Percentiles rank a stretch among this genome's conserved stretches.
Conservation (phyloP, 176 grass and related monocot genomes). For the Aechmea fasciata region DNA sequence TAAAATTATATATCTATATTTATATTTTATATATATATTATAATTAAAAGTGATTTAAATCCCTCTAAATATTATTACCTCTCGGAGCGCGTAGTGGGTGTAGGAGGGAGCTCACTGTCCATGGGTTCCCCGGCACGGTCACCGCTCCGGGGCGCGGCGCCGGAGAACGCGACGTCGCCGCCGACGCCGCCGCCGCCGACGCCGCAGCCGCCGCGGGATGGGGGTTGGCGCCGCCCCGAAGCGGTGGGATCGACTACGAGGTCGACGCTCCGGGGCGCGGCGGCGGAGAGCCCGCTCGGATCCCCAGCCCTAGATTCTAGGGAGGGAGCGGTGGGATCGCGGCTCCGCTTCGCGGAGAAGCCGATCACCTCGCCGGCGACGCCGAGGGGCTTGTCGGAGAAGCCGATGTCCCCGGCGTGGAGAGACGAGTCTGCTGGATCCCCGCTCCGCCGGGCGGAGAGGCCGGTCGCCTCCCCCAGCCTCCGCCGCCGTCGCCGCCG, state of each 20-base stretch:
- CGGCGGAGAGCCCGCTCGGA: too few species aligned
- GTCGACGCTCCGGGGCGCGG: too few species aligned
- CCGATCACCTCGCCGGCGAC: neutral
- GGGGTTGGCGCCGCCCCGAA: conserved; percentile 29
- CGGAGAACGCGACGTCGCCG: conserved; percentile 5
- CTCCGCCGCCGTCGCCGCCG: conserved; percentile 31
- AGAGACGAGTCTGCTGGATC: conserved; percentile 19
- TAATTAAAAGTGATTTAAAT: too few species aligned
- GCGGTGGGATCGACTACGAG: neutral
- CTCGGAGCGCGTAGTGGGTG: too few species aligned
- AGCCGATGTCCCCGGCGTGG: neutral
- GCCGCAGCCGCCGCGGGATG: conserved; percentile 17
- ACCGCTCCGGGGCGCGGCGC: neutral
- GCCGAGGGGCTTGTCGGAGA: conserved; percentile 9
- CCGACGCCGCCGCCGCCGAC: neutral
- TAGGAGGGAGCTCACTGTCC: neutral
- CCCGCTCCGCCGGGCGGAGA: conserved; percentile 18
- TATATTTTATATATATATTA: too few species aligned
- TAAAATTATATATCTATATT: too few species aligned
- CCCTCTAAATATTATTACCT: too few species aligned
- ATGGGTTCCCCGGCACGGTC: neutral
- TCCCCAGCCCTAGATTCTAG: too few species aligned
- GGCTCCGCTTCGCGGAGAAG: too few species aligned
- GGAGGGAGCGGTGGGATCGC: too few species aligned
- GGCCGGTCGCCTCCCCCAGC: neutral